phyloP scores from a whole-genome alignment of 164 flowering plant genomes.

The grape (Vitis vinifera) region ASM3070453v1 NC_081812.1:12472001-12472500 shows the following conservation, averaged over 20 bases:
- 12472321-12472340: slow-evolving; percentile 42
- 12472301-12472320: not conserved
- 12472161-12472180: slow-evolving; percentile 32
- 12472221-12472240: no score
- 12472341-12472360: slow-evolving; percentile 89
- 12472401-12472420: slow-evolving; percentile 48
- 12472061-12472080: slow-evolving; percentile 21
- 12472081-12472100: slow-evolving; percentile 17
- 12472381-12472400: slow-evolving; percentile 58
- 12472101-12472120: slow-evolving; percentile 31
- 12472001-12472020: slow-evolving; percentile 46
- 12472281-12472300: not conserved
- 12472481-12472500: not conserved
- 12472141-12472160: slow-evolving; percentile 44
- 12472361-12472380: slow-evolving; percentile 74
- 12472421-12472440: slow-evolving; percentile 52
- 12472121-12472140: slow-evolving; percentile 38
- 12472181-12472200: slow-evolving; percentile 43
- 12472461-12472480: slow-evolving; percentile 37
- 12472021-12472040: slow-evolving; percentile 48
- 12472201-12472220: not conserved
- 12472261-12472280: not conserved
- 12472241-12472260: not conserved
- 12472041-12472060: slow-evolving; percentile 10
- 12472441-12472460: slow-evolving; percentile 55